phyloP scores from a whole-genome alignment of 1,284 basidiomycete genomes.

The Filobasidium uniguttulatum region DNA sequence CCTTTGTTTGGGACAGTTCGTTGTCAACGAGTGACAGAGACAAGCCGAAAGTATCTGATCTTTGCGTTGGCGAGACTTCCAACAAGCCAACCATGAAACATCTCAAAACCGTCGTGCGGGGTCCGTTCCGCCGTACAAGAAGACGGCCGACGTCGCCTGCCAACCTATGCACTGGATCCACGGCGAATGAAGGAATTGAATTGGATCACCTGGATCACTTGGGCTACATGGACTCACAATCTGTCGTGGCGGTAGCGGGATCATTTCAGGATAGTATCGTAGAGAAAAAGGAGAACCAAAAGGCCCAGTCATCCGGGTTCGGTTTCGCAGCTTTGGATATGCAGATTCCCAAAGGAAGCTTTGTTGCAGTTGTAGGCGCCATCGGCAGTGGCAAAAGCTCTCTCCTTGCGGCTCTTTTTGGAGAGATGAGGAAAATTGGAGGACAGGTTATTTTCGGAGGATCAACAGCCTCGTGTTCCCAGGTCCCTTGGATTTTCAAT shows the following conservation, averaged over 20 bases:
- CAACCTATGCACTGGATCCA: too few species aligned
- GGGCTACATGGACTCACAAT: too few species aligned
- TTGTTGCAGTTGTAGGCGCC: constrained; percentile 64
- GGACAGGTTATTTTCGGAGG: constrained; percentile 55
- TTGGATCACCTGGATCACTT: too few species aligned
- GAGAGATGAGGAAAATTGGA: constrained; percentile 55
- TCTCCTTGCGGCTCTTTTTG: constrained; percentile 53
- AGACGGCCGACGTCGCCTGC: too few species aligned
- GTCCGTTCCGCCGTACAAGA: too few species aligned
- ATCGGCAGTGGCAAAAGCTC: constrained; percentile 55
- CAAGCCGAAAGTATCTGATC: too few species aligned
- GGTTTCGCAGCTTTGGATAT: constrained; percentile 49
- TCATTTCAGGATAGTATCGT: constrained; percentile 19
- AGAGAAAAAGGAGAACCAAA: constrained; percentile 19
- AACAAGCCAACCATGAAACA: too few species aligned
- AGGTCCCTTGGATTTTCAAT: constrained; percentile 66
- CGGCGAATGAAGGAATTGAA: too few species aligned
- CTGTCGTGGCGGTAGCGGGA: constrained; percentile 21
- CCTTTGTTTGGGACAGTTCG: constrained; percentile 68
- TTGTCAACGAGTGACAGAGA: too few species aligned
- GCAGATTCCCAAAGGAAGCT: constrained; percentile 52
- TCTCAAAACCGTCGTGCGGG: too few species aligned
- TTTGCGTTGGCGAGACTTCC: too few species aligned
- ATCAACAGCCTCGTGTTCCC: constrained; percentile 58
- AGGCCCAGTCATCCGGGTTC: constrained; percentile 46